phyloP scores from a whole-genome alignment of 2,329 filamentous ascomycete species.

The Exophiala oligosperma region DNA sequence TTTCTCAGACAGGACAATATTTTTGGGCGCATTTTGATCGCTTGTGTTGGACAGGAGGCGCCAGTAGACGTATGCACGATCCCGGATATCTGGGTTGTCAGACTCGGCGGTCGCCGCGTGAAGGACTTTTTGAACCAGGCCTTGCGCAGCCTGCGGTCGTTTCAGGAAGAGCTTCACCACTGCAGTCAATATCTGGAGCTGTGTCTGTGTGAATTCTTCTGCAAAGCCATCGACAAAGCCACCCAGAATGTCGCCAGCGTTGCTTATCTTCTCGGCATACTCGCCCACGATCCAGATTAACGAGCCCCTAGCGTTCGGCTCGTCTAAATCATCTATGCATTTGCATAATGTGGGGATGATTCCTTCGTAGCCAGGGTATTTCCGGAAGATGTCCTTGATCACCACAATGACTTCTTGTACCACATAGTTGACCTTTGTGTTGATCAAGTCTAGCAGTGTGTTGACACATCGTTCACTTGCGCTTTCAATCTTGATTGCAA shows the following conservation, averaged over 20 bases:
- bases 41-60: constrained; percentile 77
- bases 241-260: constrained; percentile 90
- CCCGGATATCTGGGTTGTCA: constrained; percentile 95
- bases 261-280: constrained; percentile 98
- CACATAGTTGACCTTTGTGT: constrained; percentile 98
- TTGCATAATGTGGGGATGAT: constrained; percentile 96
- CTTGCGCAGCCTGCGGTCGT: constrained; percentile 88
- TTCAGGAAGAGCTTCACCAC: constrained; percentile 98
- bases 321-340: constrained; percentile 94
- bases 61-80: constrained; percentile 98
- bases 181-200: constrained; percentile 94
- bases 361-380: constrained; percentile 96
- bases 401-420: constrained; percentile 99
- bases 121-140: constrained; percentile 88
- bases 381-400: constrained; percentile 96
- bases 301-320: constrained; percentile 84
- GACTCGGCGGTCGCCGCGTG: constrained; percentile 91
- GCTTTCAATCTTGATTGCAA: constrained; percentile 96
- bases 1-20: constrained; percentile 88
- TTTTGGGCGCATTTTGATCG: constrained; percentile 88
- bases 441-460: constrained; percentile 87
- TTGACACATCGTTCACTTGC: constrained; percentile 96
- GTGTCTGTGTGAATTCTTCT: constrained; percentile 98
- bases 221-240: constrained; percentile 92
- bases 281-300: constrained; percentile 99